Evolutionary conservation across 169 alveolate genomes (phyloP), one percentile per base, ranked within the genome.

Genomic region (Plasmodium fragile): DNA sequence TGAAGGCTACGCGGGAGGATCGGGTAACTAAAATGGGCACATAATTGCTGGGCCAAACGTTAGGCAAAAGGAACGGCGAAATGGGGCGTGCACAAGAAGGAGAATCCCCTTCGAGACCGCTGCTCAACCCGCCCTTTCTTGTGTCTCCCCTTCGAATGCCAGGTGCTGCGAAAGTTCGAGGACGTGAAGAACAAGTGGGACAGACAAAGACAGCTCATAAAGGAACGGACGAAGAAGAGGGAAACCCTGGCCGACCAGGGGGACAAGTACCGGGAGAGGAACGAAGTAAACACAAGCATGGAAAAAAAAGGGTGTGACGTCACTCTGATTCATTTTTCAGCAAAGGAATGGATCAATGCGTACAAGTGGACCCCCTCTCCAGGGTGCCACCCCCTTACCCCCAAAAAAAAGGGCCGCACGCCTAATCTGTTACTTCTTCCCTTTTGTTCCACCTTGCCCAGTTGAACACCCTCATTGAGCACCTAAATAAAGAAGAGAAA

Each of bases 211-310:
- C 52, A 75, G 80, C 16, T 36, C n/a, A 49, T 85, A 73, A 85
- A 41, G 32, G 85, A 85, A n/a, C 77, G 80, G 65, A 85, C 93
- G 4, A 85, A 73, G 6, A 85, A 85, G 43, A 25, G 79, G 22
- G 93, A 85, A 52, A 85, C 93, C 16, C 59, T 85, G 30, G 93
- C 81, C 28, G 93, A 85, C n/a, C 93, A 85, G 18, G 93, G 85
- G n/a, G 93, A 85, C 22, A 85, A 85, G 43, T 85, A 85, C 34
- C 52, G 93, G 49, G 80, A 73, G 30, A 22, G 79, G 18, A 85
- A 85, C 78, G 93, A 85, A 36, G 93, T 85, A 85, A 75, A n/a
- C n/a, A n/a, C n/a, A n/a, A n/a, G n/a, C n/a, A n/a, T 13, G 18
- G 4, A 6, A 4, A 32, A n/a, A 8, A 6, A 55, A 55, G 8